Conservation (phyloP, 805 yeast genomes). For the Yamadazyma sp. region DNA sequence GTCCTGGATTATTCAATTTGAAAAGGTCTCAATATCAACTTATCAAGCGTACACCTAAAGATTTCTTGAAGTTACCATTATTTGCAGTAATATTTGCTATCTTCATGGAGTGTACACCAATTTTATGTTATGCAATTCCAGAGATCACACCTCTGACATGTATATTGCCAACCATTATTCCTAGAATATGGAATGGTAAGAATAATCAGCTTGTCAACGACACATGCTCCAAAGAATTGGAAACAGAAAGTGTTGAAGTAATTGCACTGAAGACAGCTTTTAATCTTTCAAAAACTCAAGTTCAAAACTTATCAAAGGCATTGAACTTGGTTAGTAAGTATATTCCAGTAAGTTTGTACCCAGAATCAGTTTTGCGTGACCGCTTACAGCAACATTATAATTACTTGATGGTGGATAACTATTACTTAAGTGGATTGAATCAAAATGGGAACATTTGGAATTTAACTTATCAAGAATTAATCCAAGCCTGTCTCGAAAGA, state of each 20-base stretch:
- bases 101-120: slow-evolving; percentile 54
- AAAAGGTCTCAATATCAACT: slow-evolving; percentile 50
- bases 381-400: slow-evolving; percentile 38
- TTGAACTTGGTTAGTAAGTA: slow-evolving; percentile 39
- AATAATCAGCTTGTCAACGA: slow-evolving; percentile 12
- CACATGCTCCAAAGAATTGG: slow-evolving; percentile 8
- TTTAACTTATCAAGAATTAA: slow-evolving; percentile 48
- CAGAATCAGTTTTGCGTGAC: slow-evolving; percentile 33
- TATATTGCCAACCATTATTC: slow-evolving; percentile 45
- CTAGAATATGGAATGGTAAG: slow-evolving; percentile 30
- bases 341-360: slow-evolving; percentile 37
- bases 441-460: slow-evolving; percentile 42
- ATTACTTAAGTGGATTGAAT: slow-evolving; percentile 35
- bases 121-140: slow-evolving; percentile 52
- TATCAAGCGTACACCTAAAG: slow-evolving; percentile 47
- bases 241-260: slow-evolving; percentile 9
- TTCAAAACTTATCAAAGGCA: slow-evolving; percentile 31
- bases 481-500: slow-evolving; percentile 54
- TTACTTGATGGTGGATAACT: slow-evolving; percentile 53
- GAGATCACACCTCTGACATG: slow-evolving; percentile 59
- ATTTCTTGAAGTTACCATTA: slow-evolving; percentile 51
- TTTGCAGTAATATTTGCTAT: slow-evolving; percentile 46
- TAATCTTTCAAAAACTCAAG: slow-evolving; percentile 38
- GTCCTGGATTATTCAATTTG: slow-evolving; percentile 29
- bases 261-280: slow-evolving; percentile 46